Conservation (phyloP, 1,139 yeast species). For the Petasospora fabianii region DNA sequence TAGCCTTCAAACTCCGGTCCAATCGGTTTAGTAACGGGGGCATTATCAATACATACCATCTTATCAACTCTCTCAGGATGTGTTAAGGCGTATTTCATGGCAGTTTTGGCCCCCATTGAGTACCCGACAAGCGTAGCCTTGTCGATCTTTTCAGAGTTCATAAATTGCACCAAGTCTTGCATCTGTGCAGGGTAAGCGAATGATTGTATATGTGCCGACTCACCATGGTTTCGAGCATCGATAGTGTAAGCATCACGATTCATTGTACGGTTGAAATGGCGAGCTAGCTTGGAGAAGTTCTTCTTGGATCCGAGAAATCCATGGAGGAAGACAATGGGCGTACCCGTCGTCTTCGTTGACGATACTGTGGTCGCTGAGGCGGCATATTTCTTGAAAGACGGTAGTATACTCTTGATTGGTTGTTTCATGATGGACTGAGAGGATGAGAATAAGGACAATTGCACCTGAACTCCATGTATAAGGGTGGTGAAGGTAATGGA, state of each 20-base stretch:
- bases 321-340: slow-evolving; percentile 28
- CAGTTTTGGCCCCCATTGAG: slow-evolving; percentile 52
- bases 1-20: slow-evolving; percentile 10
- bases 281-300: slow-evolving; percentile 13
- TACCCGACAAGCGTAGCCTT: slow-evolving; percentile 40
- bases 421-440: background rate
- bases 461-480: too few species aligned
- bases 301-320: slow-evolving; percentile 20
- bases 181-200: slow-evolving; percentile 45
- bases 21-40: slow-evolving; percentile 31
- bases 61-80: slow-evolving; percentile 34
- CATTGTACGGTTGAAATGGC: slow-evolving; percentile 3
- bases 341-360: too few species aligned
- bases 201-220: slow-evolving; percentile 33
- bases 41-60: slow-evolving; percentile 42
- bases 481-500: too few species aligned
- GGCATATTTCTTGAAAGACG: slow-evolving; percentile 7
- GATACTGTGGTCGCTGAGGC: background rate
- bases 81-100: slow-evolving; percentile 38
- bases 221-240: slow-evolving; percentile 55
- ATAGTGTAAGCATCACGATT: slow-evolving; percentile 30
- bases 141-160: slow-evolving; percentile 17
- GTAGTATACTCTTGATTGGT: slow-evolving; percentile 6
- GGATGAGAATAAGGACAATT: too few species aligned
- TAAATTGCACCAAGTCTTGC: slow-evolving; percentile 34